These are phyloP conservation scores for Fusarium humuli DNA, from an alignment of 2,329 filamentous ascomycete genomes.

Conservation along the genomic window DNA sequence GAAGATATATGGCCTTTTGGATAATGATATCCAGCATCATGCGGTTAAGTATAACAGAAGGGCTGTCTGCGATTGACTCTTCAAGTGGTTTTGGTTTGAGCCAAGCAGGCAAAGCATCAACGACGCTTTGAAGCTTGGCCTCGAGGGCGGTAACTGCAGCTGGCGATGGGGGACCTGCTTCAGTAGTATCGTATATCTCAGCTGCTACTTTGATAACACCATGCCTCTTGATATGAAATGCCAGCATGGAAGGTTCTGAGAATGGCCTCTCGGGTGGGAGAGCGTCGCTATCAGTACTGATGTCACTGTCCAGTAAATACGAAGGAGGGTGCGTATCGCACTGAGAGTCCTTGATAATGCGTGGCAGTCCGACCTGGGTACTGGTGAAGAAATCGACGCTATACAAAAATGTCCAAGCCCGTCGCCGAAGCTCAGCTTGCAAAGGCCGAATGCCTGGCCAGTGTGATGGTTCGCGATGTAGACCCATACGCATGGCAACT, in stretches of 20 bases:
- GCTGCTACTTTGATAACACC: conserved; percentile 1
- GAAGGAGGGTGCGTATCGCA: conserved; percentile 28
- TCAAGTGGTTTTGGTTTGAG: conserved; percentile 12
- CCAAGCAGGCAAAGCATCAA: conserved; percentile 12
- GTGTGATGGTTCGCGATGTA: conserved; percentile 33
- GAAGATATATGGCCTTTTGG: conserved; percentile 16
- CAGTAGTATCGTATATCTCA: conserved; percentile 17
- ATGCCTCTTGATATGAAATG: conserved; percentile 15
- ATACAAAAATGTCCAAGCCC: conserved; percentile 33
- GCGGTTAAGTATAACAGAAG: conserved; percentile 7
- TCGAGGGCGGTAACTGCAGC: neutral
- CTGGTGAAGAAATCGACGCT: conserved; percentile 40
- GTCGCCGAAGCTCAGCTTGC: conserved; percentile 29
- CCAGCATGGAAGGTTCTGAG: conserved; percentile 12
- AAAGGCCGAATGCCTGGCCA: conserved; percentile 34
- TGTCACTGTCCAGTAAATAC: neutral
- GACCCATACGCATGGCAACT: conserved; percentile 34
- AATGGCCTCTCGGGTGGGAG: neutral
- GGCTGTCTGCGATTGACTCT: conserved; percentile 12
- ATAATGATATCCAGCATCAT: conserved; percentile 21
- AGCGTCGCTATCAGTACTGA: neutral
- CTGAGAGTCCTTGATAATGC: conserved; percentile 36
- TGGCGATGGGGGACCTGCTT: conserved; percentile 4
- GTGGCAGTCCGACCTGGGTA: conserved; percentile 33
- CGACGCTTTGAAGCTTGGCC: neutral